Evolutionary conservation across 2,329 filamentous ascomycete species (phyloP), one percentile per base, ranked within the genome.

Genomic region (Microdochium nivale): DNA sequence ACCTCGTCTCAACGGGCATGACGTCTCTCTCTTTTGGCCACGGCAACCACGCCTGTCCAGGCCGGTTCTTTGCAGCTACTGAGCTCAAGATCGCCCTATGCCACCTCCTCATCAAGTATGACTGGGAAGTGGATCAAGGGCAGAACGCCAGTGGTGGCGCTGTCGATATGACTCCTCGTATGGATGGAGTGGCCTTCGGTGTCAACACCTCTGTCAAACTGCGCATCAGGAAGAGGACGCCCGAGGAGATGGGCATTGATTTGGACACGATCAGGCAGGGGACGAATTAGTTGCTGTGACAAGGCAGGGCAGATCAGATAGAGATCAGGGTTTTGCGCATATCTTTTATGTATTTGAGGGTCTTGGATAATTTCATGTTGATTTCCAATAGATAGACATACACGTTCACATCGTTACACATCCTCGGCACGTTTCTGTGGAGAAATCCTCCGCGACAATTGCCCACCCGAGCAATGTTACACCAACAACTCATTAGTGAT

Each of bases 31-130:
- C 54, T 9, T 72, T 70, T 50, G 69, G 70, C 2, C 60, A 70
- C 51, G 70, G 70, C 5, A 57, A 57, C 19, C 65, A 69, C 51
- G 64, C 69, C 1, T 71, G 69, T 52, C 69, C 69, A 1, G 69
- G 69, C 0, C 56, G 69, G 3, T 70, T 69, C 55, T 70, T 70
- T 57, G 68, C 67, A 1, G 60, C 59, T 16, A 64, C 66, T 51
- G 63, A 69, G 56, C 61, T 70, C 23, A 70, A 71, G 59, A 56
- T 69, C 21, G 35, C 62, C 14, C 51, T 69, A 21, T 61, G 59
- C 49, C 52, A 60, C 46, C 11, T 66, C 21, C 52, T 66, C 51
- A 57, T 66, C 43, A 66, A 66, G 54, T 66, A 63, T 52, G 64
- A 66, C 50, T 66, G 62, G 60, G 35, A 40, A n/a, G n/a, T n/a